Base-by-base conservation (phyloP, 2,329 filamentous ascomycete species). In the Ophiostoma sp. region DNA sequence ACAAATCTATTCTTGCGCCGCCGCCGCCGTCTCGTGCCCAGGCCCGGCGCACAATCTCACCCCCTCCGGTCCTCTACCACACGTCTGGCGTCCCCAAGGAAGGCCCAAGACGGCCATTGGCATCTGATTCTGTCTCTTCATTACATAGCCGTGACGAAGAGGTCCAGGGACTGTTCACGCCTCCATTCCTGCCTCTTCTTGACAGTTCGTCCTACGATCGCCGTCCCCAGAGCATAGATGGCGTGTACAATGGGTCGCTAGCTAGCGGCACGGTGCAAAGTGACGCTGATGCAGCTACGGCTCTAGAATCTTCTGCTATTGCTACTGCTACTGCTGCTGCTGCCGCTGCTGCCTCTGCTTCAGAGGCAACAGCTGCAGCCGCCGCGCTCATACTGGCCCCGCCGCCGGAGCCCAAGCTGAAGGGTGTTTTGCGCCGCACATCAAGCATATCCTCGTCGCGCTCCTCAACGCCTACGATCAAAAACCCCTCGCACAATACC, bases 141-240 rank as follows among this genome's bases (percentile, higher is more conserved):
- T 35, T 48, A 76, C 79, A 52, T 36, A n/a, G 35, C 71, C 83
- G 85, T 72, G 86, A 89, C 74, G 79, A 80, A 75, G 86, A 89
- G 74, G 84, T 90, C 73, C 83, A 84, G 73, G 87, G 87, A 72
- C 78, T 90, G 71, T 89, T 90, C 76, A 89, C 84, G 48, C 87
- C 87, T 36, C 84, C 80, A 72, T 90, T 86, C 75, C 82, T 90
- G 70, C 87, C 87, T 64, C 80, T 90, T 70, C 83, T 90, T 69
- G 87, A 88, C 73, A 81, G 81, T 72, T 74, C 67, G n/a, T 70
- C 72, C 11, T 44, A 69, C 52, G 57, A 70, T 7, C 71, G 31
- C 17, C 67, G 68, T 33, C 23, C 62, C 1, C 54, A 41, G 2
- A 64, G 44, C 44, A 23, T 76, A 66, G 76, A 79, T 8, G 36